phyloP scores from a whole-genome alignment of 1,284 basidiomycete species.

The Apiotrichum sp. region DNA sequence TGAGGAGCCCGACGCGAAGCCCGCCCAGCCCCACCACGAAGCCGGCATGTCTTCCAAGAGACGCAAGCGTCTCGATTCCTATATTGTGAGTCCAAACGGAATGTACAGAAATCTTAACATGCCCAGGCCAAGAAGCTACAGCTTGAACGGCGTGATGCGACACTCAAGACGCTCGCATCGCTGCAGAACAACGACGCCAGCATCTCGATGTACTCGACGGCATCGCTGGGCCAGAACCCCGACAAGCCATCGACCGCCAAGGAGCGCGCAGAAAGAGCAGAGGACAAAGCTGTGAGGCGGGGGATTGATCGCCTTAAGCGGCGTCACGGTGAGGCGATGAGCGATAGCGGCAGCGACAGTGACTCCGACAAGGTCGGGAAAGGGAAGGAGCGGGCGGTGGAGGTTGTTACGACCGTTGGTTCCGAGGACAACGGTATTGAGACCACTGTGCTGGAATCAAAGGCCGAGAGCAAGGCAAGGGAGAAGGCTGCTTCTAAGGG shows the following conservation, averaged over 20 bases:
- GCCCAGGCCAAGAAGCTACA: constrained; percentile 46
- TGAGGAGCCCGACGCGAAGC: constrained; percentile 42
- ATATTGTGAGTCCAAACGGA: constrained; percentile 51
- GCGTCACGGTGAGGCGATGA: constrained; percentile 55
- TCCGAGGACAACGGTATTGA: constrained; percentile 48
- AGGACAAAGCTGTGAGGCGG: constrained; percentile 63
- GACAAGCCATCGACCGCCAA: constrained; percentile 38
- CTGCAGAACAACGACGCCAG: constrained; percentile 28
- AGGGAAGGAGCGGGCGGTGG: constrained; percentile 54
- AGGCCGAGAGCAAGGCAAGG: constrained; percentile 20
- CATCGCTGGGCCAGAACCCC: constrained; percentile 41
- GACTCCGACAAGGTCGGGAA: constrained; percentile 49
- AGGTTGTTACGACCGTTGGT: constrained; percentile 55
- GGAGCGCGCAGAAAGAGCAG: constrained; percentile 68
- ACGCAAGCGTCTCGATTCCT: constrained; percentile 46
- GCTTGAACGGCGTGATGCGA: constrained; percentile 39
- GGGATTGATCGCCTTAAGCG: constrained; percentile 56
- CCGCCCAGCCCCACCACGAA: constrained; percentile 31
- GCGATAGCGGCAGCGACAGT: constrained; percentile 45
- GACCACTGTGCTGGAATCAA: constrained; percentile 44
- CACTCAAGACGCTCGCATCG: constrained; percentile 35
- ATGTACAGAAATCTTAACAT: too few relatives aligned
- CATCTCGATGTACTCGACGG: constrained; percentile 29
- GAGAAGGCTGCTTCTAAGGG: constrained; percentile 19
- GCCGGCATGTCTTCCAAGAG: constrained; percentile 45